Conservation (phyloP, 164 flowering plant species). For the Warburgia ugandensis region DNA sequence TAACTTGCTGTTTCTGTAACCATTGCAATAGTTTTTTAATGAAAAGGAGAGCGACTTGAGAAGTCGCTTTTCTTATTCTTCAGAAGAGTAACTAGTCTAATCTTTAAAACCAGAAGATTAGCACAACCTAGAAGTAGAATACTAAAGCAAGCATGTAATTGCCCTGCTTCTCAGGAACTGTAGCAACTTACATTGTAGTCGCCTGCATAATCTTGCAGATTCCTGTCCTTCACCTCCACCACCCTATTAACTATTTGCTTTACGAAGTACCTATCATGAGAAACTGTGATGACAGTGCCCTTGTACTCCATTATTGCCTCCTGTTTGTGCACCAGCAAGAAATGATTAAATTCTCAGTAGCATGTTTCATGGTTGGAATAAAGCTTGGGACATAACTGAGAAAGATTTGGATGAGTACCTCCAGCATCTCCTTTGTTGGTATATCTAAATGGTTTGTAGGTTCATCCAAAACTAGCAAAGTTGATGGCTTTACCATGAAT, state of each 20-base stretch:
- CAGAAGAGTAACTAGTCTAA: too few relatives aligned
- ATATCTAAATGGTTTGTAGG: slow-evolving; percentile 98
- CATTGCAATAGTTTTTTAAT: too few relatives aligned
- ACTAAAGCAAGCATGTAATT: too few relatives aligned
- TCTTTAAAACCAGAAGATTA: background rate
- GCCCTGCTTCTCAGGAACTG: background rate
- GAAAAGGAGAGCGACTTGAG: too few relatives aligned
- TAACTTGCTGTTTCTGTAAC: too few relatives aligned
- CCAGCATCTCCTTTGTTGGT: slow-evolving; percentile 99
- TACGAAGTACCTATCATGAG: slow-evolving; percentile 93
- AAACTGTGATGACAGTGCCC: slow-evolving; percentile 90
- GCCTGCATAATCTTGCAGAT: slow-evolving; percentile 81
- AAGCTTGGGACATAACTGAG: background rate
- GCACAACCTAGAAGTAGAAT: too few relatives aligned
- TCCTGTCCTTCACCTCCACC: slow-evolving; percentile 71
- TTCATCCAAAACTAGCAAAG: slow-evolving; percentile 89
- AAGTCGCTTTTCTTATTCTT: too few relatives aligned
- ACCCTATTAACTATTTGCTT: slow-evolving; percentile 94
- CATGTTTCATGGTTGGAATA: background rate
- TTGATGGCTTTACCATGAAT: slow-evolving; percentile 97
- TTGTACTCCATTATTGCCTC: slow-evolving; percentile 85
- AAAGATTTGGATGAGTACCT: slow-evolving; percentile 34
- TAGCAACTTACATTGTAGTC: slow-evolving; percentile 75
- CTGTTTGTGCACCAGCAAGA: slow-evolving; percentile 29
- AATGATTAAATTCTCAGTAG: background rate